A percentile compares a stretch with the other conserved stretches of the same genome.
These are phyloP conservation scores for Andrographis paniculata DNA, from an alignment of 305 asterid species.

Conservation along the genomic window DNA sequence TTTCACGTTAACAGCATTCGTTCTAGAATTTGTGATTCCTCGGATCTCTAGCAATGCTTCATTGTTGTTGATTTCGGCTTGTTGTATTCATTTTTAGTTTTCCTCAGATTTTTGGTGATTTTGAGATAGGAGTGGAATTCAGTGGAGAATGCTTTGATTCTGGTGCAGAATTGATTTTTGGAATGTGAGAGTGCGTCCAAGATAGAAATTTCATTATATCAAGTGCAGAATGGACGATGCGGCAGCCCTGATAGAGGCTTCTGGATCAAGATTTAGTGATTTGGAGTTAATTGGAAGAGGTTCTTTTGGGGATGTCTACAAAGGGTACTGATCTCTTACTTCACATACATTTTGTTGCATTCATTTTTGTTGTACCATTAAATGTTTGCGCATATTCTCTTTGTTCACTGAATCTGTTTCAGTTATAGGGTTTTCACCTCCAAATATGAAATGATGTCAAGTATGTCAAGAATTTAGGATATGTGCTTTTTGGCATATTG, in stretches of 20 bases:
- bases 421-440: conserved; percentile 4
- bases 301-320: conserved; percentile 77
- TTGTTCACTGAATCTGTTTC: not conserved
- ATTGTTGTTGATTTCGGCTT: conserved; percentile 12
- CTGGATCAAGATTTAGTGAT: conserved; percentile 58
- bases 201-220: conserved; percentile 1
- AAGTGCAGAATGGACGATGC: conserved; percentile 49
- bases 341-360: not conserved
- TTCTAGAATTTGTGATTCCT: conserved; percentile 6
- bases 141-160: conserved; percentile 12
- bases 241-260: conserved; percentile 54
- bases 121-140: conserved; percentile 14
- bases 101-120: conserved; percentile 3
- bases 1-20: conserved; percentile 11
- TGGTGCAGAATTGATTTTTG: conserved; percentile 14
- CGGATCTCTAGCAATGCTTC: conserved; percentile 25
- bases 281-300: conserved; percentile 84
- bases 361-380: not conserved
- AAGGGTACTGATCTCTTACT: conserved; percentile 40
- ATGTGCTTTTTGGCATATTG: not conserved
- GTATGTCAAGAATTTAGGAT: not conserved
- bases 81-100: conserved; percentile 8
- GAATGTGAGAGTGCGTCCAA: conserved; percentile 17
- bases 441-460: conserved; percentile 2
- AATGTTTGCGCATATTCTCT: no score